Conservation (phyloP, 1,284 basidiomycete species). For the Cutaneotrichosporon dermatis region DNA sequence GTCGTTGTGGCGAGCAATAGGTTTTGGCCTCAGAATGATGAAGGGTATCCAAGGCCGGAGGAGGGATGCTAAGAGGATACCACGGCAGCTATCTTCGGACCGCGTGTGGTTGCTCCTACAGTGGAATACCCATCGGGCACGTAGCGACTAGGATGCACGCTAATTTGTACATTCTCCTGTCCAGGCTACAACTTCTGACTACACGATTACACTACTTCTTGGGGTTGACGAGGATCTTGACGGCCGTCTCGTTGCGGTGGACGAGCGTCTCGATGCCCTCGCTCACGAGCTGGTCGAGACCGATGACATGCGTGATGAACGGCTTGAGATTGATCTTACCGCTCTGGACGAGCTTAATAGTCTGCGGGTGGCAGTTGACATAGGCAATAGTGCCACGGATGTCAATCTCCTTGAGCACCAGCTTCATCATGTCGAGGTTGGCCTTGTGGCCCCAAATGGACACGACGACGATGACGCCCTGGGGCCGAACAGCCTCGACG, state of each 20-base stretch:
- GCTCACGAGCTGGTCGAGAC: conserved; percentile 13
- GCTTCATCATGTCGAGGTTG: conserved; percentile 11
- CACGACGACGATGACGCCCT: conserved; percentile 14
- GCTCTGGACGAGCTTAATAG: conserved; percentile 17
- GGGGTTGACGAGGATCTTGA: conserved; percentile 24
- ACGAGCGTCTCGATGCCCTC: conserved; percentile 19
- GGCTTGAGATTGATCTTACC: conserved; percentile 18
- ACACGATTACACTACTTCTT: neutral
- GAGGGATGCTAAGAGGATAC: no score
- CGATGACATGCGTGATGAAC: conserved; percentile 19
- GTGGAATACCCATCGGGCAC: no score
- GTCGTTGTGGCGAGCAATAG: no score
- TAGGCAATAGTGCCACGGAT: conserved; percentile 18
- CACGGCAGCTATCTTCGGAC: no score
- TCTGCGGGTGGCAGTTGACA: conserved; percentile 13
- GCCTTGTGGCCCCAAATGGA: conserved; percentile 16
- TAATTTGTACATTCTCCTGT: no score
- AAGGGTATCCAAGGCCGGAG: no score
- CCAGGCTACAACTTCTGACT: no score
- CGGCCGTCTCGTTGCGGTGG: conserved; percentile 19
- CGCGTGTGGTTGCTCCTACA: no score
- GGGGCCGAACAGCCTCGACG: conserved; percentile 12
- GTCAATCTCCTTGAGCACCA: conserved; percentile 20
- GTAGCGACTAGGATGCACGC: no score
- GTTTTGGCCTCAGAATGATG: no score